phyloP scores from a whole-genome alignment of 208 protist species.

The Leishmania braziliensis region DNA sequence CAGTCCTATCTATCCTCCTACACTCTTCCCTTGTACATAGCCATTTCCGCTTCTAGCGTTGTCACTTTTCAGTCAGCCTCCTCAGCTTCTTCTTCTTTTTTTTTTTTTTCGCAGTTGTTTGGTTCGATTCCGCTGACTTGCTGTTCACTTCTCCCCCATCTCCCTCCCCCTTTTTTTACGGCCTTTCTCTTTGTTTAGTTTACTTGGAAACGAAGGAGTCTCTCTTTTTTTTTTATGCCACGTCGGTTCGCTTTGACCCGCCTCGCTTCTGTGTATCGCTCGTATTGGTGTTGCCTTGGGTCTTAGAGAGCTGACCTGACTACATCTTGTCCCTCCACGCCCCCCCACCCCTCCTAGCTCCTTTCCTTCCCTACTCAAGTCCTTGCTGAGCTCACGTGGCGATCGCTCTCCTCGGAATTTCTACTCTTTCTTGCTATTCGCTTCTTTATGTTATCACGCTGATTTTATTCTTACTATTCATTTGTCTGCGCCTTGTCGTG shows the following conservation, averaged over 20 bases:
- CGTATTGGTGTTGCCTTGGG: neutral
- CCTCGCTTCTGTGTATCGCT: neutral
- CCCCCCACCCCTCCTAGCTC: neutral
- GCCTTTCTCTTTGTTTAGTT: no score
- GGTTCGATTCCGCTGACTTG: neutral
- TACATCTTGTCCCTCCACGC: neutral
- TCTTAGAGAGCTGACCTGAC: neutral
- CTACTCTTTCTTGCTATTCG: neutral
- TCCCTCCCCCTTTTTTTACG: neutral
- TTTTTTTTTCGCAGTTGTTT: neutral
- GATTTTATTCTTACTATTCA: neutral
- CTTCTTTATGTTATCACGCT: neutral
- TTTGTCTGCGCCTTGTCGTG: neutral
- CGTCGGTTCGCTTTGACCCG: neutral
- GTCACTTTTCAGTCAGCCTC: neutral
- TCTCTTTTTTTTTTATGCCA: neutral
- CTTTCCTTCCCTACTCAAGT: no score
- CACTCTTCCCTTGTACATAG: neutral
- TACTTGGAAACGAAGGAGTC: neutral
- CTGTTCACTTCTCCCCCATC: neutral
- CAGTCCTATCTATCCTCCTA: neutral
- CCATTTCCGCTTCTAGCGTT: neutral
- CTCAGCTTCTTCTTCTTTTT: neutral
- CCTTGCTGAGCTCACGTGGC: neutral
- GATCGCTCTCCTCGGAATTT: neutral